These are phyloP conservation scores for Huntiella decipiens DNA, from an alignment of 2,329 filamentous ascomycete species.

Conservation along the genomic window DNA sequence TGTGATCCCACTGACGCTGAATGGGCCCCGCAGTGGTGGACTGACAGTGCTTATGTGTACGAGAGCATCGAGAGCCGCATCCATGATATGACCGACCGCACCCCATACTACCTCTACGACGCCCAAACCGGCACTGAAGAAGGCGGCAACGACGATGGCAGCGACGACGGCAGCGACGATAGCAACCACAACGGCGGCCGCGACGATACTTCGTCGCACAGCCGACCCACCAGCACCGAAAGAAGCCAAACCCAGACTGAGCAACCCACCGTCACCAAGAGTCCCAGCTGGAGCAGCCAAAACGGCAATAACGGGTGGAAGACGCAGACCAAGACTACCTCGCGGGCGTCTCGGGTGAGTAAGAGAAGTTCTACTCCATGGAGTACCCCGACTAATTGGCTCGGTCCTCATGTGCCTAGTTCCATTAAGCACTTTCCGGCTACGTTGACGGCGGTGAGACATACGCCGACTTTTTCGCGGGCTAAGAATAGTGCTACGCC, in stretches of 20 bases:
- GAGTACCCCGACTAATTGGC: too few relatives aligned
- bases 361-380: too few relatives aligned
- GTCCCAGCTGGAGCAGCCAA: too few relatives aligned
- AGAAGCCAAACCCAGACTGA: too few relatives aligned
- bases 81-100: conserved; percentile 3
- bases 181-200: neutral
- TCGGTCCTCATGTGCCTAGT: too few relatives aligned
- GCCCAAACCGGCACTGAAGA: neutral
- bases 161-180: neutral
- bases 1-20: conserved; percentile 21
- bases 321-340: neutral
- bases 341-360: too few relatives aligned
- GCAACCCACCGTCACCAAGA: too few relatives aligned
- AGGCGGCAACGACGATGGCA: neutral
- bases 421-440: too few relatives aligned
- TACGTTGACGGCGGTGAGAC: too few relatives aligned
- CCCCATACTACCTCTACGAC: conserved; percentile 8
- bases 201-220: neutral
- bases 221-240: neutral
- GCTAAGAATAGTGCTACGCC: too few relatives aligned
- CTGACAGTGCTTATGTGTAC: neutral
- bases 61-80: conserved; percentile 2
- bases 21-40: conserved; percentile 15
- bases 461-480: too few relatives aligned
- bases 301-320: neutral